A percentile compares a stretch with the other conserved stretches of the same genome.
Evolutionary conservation across 768 basidiomycete genomes (phyloP).

Genomic region (Trametes gibbosa): DNA sequence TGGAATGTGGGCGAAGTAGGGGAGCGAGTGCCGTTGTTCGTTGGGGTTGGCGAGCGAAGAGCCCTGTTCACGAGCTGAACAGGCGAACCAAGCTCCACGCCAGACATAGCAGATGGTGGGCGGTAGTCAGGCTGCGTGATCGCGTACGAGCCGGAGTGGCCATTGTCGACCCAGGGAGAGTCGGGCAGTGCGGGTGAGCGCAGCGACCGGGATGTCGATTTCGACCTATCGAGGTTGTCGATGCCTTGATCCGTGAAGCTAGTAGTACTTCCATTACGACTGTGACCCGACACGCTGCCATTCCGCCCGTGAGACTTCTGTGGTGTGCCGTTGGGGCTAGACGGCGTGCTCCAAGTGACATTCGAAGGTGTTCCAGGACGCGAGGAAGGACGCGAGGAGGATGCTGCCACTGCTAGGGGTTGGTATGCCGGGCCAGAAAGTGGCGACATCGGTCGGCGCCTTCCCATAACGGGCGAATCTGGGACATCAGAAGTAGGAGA

Average conservation of each 20-base stretch:
- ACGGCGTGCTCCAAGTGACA: constrained; percentile 60
- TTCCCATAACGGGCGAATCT: constrained; percentile 50
- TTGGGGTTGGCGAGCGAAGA: constrained; percentile 66
- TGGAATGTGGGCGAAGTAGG: constrained; percentile 51
- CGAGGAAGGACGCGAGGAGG: constrained; percentile 44
- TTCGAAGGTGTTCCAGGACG: constrained; percentile 67
- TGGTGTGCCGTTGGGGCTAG: constrained; percentile 31
- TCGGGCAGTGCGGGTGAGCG: constrained; percentile 60
- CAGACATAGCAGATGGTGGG: constrained; percentile 48
- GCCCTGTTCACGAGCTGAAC: constrained; percentile 37
- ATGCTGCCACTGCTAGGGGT: constrained; percentile 41
- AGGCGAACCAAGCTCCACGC: constrained; percentile 49
- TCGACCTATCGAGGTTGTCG: constrained; percentile 34
- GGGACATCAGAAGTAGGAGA: constrained; percentile 22
- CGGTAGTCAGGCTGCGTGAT: constrained; percentile 29
- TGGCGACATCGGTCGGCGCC: constrained; percentile 73
- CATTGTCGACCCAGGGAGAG: constrained; percentile 48
- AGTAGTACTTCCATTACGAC: constrained; percentile 29
- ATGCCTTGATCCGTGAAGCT: constrained; percentile 28
- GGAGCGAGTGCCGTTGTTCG: constrained; percentile 52
- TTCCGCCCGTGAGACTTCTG: constrained; percentile 47
- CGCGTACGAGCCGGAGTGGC: constrained; percentile 24
- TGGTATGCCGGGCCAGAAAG: constrained; percentile 60
- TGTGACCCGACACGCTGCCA: constrained; percentile 44
- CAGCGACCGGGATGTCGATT: constrained; percentile 44